phyloP scores from a whole-genome alignment of 371 early-diverging fungal species.

The Syncephalis fuscata region DNA sequence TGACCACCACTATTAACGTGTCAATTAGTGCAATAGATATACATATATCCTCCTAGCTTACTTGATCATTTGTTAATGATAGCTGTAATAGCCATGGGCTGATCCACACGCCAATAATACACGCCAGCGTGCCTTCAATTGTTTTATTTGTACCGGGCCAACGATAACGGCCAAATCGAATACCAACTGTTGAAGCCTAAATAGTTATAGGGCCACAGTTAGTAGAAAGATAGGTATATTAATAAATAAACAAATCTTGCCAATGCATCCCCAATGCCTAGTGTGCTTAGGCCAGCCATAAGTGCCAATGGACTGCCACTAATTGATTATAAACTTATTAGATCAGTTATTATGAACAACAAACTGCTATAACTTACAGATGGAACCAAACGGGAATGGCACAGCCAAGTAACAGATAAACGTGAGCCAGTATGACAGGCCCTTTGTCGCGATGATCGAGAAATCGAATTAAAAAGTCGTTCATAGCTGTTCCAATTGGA shows the following conservation, averaged over 20 bases:
- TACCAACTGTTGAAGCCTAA: conserved; percentile 71
- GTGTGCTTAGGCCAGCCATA: conserved; percentile 58
- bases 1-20: not conserved
- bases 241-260: conserved; percentile 13
- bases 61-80: conserved; percentile 9
- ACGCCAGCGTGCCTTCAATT: conserved; percentile 76
- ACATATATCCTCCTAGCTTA: conserved; percentile 5
- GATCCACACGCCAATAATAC: conserved; percentile 37
- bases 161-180: conserved; percentile 37
- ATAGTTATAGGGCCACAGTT: not conserved
- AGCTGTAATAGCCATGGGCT: conserved; percentile 21
- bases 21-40: not conserved
- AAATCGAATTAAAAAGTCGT: conserved; percentile 56
- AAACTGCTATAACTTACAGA: conserved; percentile 16
- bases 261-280: conserved; percentile 80
- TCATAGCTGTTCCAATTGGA: conserved; percentile 47
- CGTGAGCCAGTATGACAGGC: conserved; percentile 68
- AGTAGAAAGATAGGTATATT: not conserved
- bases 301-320: conserved; percentile 28
- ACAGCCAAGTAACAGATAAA: conserved; percentile 79
- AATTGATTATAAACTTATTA: conserved; percentile 1
- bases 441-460: conserved; percentile 68
- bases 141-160: conserved; percentile 75
- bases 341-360: not conserved
- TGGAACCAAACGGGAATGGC: conserved; percentile 79